These are phyloP conservation scores for Phytophthora ohioensis DNA, from an alignment of 352 stramenopile species.

Conservation along the genomic window DNA sequence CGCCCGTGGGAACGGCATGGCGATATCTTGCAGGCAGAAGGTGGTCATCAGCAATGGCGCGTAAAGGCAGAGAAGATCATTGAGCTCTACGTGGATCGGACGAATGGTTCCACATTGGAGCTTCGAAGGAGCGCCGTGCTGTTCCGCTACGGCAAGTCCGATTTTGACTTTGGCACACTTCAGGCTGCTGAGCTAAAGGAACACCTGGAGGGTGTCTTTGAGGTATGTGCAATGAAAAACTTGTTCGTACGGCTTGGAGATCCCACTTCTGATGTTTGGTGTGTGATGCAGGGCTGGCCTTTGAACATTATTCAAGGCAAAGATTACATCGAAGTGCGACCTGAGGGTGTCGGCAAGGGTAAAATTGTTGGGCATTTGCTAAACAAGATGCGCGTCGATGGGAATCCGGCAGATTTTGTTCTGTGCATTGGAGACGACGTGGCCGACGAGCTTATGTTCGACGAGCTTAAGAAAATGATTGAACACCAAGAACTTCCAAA, in stretches of 20 bases:
- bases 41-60: conserved; percentile 89
- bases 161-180: conserved; percentile 98
- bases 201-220: conserved; percentile 95
- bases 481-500: conserved; percentile 45
- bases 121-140: conserved; percentile 97
- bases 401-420: conserved; percentile 94
- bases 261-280: conserved; percentile 6
- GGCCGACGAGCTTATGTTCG: conserved; percentile 98
- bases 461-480: conserved; percentile 69
- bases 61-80: conserved; percentile 96
- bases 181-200: conserved; percentile 98
- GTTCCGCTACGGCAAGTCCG: conserved; percentile 98
- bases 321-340: conserved; percentile 98
- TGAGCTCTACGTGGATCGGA: conserved; percentile 97
- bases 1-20: conserved; percentile 76
- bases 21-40: conserved; percentile 67
- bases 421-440: conserved; percentile 98
- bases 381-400: conserved; percentile 67
- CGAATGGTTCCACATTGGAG: conserved; percentile 98
- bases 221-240: conserved; percentile 31
- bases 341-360: conserved; percentile 97
- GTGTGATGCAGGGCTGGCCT: conserved; percentile 61
- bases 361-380: conserved; percentile 95
- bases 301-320: conserved; percentile 88
- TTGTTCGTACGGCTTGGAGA: not conserved